phyloP scores from a whole-genome alignment of 192 early-diverging fungal species.

The Coemansia sp. region DNA sequence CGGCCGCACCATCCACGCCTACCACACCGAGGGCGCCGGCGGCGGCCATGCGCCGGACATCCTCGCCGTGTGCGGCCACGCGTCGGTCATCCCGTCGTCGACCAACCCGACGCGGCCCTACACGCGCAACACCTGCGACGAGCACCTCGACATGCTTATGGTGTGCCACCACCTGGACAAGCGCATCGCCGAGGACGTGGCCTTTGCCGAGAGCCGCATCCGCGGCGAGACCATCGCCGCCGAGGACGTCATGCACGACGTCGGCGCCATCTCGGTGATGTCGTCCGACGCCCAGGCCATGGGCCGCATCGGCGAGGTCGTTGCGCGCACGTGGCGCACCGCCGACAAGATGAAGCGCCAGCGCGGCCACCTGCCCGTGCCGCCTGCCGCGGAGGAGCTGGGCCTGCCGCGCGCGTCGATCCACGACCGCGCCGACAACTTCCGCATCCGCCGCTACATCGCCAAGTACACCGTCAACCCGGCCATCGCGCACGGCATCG shows the following conservation, averaged over 20 bases:
- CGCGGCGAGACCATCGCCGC: conserved; percentile 96
- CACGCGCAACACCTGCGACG: conserved; percentile 94
- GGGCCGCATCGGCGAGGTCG: conserved; percentile 95
- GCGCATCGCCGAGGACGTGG: conserved; percentile 93
- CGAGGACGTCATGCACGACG: conserved; percentile 94
- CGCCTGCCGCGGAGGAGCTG: conserved; percentile 17
- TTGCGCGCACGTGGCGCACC: conserved; percentile 92
- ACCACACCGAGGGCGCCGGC: conserved; percentile 96
- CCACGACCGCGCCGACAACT: conserved; percentile 76
- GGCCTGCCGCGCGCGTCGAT: conserved; percentile 37
- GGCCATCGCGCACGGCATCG: conserved; percentile 85
- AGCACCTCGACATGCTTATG: conserved; percentile 99
- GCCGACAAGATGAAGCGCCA: conserved; percentile 93
- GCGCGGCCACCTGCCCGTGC: conserved; percentile 64
- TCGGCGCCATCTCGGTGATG: conserved; percentile 94
- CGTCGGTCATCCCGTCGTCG: conserved; percentile 89
- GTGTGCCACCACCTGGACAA: conserved; percentile 96
- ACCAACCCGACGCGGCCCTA: conserved; percentile 97
- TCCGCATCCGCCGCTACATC: conserved; percentile 86
- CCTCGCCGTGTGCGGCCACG: conserved; percentile 73
- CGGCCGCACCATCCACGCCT: conserved; percentile 91
- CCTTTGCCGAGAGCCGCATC: conserved; percentile 96
- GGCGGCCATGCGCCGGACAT: conserved; percentile 93
- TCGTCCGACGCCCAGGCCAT: conserved; percentile 95
- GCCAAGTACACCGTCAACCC: conserved; percentile 99